A percentile compares a stretch with the other conserved stretches of the same genome.
Conservation (phyloP, 2,329 filamentous ascomycete genomes). For the Ascomycota sp. region DNA sequence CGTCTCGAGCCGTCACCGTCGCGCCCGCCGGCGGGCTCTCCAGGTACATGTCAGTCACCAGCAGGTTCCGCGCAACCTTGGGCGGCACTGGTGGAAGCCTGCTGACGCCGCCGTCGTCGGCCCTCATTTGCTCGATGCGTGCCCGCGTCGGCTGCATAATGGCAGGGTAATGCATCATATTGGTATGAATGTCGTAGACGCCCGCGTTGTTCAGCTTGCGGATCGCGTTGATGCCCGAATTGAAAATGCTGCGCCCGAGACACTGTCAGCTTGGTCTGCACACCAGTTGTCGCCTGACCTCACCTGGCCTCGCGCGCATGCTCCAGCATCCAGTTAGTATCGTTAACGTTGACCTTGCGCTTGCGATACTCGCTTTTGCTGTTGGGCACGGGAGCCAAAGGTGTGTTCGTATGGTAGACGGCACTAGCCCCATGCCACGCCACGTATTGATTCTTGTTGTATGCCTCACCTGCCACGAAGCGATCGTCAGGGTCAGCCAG, state of each 20-base stretch:
- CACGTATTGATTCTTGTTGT: constrained; percentile 97
- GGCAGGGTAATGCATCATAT: constrained; percentile 66
- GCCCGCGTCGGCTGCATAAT: constrained; percentile 78
- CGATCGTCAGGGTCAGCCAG: constrained; percentile 75
- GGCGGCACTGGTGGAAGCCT: constrained; percentile 25
- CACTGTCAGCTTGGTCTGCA: not conserved
- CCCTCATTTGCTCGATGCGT: constrained; percentile 50
- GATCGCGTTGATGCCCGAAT: constrained; percentile 45
- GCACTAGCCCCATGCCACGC: constrained; percentile 94
- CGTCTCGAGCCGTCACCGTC: constrained; percentile 21
- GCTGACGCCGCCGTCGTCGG: constrained; percentile 8
- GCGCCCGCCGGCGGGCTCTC: constrained; percentile 27
- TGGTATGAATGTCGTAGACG: constrained; percentile 86
- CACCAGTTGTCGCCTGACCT: constrained; percentile 3
- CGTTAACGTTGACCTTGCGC: constrained; percentile 68
- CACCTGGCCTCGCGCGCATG: constrained; percentile 82
- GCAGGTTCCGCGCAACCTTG: constrained; percentile 31
- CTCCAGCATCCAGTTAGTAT: constrained; percentile 90
- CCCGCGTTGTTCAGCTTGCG: constrained; percentile 50
- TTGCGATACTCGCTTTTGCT: constrained; percentile 67
- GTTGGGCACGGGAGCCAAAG: constrained; percentile 50
- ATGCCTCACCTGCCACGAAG: constrained; percentile 56
- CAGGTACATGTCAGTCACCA: constrained; percentile 30
- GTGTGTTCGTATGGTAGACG: constrained; percentile 71
- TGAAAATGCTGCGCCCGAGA: constrained; percentile 45